Base-by-base conservation (phyloP, 163 green algal species). In the Smithsoniella earleae region DNA sequence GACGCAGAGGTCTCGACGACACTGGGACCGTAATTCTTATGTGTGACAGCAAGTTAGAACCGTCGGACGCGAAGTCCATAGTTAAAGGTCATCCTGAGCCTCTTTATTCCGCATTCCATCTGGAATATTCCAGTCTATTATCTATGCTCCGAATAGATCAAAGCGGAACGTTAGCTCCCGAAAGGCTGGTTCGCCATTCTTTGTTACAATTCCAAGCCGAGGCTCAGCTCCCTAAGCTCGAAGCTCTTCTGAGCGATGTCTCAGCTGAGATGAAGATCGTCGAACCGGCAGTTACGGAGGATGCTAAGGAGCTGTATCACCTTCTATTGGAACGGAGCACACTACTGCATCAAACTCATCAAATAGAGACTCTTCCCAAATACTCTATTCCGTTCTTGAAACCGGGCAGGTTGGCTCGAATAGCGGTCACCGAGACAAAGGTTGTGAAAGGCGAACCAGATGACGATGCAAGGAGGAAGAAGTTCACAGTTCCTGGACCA, bases 41-140 rank as follows among this genome's bases (percentile, higher is more conserved):
- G 87, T 76, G 92, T 13, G 88, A 96, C 73, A 77, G 90, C n/a
- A 58, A 85, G 5, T 75, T 97, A 45, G 85, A 92, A 73, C 86
- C 90, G 0, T 73, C 83, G 0, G 78, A 88, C 0, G 88, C 87
- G 3, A 86, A 88, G 46, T 81, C 90, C 36, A 94, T 98, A 87
- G 80, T 97, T 73, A 90, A 89, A 75, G 93, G 93, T 2, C 87
- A 86, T 1, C 82, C 93, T 0, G 91, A 95, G 63, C 79, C 82
- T 0, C 82, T 98, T 52, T 80, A 90, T 73, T 91, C 81, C 4
- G 90, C 88, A 62, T 98, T 97, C 81, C 87, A 89, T 72, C 85
- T 98, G 20, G 79, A 78, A 13, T 96, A 96, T 80, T 84, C 84
- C 76, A 95, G 91, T 87, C 86, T 98, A 66, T 85, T 98, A 36